phyloP scores from a whole-genome alignment of 257 asterid genomes.

The Nemophila menziesii region DNA sequence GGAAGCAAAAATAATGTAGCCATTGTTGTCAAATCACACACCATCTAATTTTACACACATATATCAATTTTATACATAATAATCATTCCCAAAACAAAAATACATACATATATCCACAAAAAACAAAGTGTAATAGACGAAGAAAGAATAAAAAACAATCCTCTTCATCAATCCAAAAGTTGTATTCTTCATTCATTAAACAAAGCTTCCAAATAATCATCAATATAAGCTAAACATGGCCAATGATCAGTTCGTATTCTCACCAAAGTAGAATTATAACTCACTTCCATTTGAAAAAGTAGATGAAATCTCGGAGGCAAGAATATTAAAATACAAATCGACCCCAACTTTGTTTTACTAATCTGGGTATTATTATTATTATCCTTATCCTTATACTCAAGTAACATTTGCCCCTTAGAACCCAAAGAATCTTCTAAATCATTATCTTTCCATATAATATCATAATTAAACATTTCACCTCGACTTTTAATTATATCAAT shows the following conservation, averaged over 20 bases:
- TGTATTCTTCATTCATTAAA: constrained; percentile 28
- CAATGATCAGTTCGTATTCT: constrained; percentile 94
- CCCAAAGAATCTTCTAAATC: constrained; percentile 31
- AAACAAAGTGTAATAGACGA: no score
- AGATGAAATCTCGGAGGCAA: constrained; percentile 95
- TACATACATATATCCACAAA: no score
- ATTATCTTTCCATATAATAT: constrained; percentile 46
- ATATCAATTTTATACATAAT: no score
- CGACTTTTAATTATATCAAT: constrained; percentile 47
- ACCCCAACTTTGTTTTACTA: constrained; percentile 41
- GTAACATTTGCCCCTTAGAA: constrained; percentile 62
- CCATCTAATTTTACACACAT: no score
- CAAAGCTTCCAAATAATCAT: constrained; percentile 83
- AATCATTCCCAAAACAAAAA: no score
- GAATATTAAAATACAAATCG: constrained; percentile 59
- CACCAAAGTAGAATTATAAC: constrained; percentile 56
- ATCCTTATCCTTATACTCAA: constrained; percentile 55
- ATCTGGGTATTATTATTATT: constrained; percentile 22
- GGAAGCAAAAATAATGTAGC: no score
- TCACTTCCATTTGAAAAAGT: constrained; percentile 83
- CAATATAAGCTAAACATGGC: constrained; percentile 95
- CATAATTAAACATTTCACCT: constrained; percentile 48
- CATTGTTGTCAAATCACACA: no score
- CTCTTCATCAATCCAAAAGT: background rate
- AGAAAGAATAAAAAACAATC: no score